Conservation (phyloP, 2,329 filamentous ascomycete species). For the Escovopsis weberi region DNA sequence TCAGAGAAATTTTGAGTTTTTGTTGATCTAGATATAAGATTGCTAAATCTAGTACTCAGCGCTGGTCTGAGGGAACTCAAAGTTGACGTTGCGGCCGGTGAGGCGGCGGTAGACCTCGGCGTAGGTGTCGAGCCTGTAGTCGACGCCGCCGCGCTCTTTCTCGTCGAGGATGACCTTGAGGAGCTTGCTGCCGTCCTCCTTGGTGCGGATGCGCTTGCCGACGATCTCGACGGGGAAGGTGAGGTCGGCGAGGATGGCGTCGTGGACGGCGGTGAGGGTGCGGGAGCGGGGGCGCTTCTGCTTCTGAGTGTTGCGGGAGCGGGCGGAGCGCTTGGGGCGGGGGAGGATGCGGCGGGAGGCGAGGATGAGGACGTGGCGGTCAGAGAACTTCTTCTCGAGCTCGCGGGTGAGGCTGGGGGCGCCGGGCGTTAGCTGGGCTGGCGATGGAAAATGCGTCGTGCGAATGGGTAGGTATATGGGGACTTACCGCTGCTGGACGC, state of each 20-base stretch:
- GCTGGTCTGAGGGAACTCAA: slow-evolving; percentile 89
- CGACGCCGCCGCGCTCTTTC: slow-evolving; percentile 98
- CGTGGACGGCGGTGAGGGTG: slow-evolving; percentile 97
- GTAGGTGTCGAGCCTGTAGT: slow-evolving; percentile 99
- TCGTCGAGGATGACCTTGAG: slow-evolving; percentile 99
- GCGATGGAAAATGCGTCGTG: neutral
- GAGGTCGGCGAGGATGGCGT: slow-evolving; percentile 93
- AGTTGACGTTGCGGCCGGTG: slow-evolving; percentile 90
- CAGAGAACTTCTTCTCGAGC: slow-evolving; percentile 99
- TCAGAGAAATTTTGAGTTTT: slow-evolving; percentile 1
- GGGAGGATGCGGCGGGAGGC: slow-evolving; percentile 97
- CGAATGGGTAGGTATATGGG: neutral
- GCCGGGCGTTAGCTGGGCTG: neutral
- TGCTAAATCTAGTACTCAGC: slow-evolving; percentile 38
- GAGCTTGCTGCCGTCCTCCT: slow-evolving; percentile 96
- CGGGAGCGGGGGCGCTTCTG: slow-evolving; percentile 98
- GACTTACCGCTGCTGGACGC: slow-evolving; percentile 96
- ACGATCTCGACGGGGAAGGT: slow-evolving; percentile 99
- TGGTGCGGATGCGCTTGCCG: slow-evolving; percentile 95
- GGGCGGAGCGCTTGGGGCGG: slow-evolving; percentile 95
- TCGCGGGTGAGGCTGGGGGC: slow-evolving; percentile 79
- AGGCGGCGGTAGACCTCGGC: slow-evolving; percentile 98
- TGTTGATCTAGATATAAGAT: neutral
- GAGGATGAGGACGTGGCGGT: slow-evolving; percentile 98
- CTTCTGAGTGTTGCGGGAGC: slow-evolving; percentile 88